These are phyloP conservation scores for Moesziomyces sp. DNA, from an alignment of 1,284 basidiomycete genomes.

Conservation along the genomic window DNA sequence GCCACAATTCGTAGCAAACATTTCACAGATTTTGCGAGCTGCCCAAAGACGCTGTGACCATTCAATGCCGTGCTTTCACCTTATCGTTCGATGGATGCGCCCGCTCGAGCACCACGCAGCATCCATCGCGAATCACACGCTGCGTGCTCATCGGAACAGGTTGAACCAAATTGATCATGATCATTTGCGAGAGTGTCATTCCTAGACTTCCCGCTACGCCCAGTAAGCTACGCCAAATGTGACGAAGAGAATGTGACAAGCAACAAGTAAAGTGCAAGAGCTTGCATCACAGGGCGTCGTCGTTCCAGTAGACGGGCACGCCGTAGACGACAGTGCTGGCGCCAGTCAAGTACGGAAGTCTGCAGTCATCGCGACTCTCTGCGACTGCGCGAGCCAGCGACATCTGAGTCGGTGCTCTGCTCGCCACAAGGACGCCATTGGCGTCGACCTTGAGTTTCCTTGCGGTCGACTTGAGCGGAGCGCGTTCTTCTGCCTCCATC, in stretches of 20 bases:
- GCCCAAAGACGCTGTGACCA: neutral
- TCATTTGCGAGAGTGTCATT: no score
- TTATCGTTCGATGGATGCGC: neutral
- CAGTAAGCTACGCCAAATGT: no score
- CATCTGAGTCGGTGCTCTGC: conserved; percentile 55
- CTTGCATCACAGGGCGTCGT: conserved; percentile 5
- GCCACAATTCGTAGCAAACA: neutral
- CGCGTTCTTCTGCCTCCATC: conserved; percentile 57
- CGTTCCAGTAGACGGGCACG: conserved; percentile 74
- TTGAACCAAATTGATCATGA: no score
- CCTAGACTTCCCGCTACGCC: no score
- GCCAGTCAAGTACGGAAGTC: conserved; percentile 92
- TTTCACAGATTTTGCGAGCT: neutral
- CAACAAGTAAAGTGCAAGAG: neutral
- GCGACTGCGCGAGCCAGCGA: conserved; percentile 84
- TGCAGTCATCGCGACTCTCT: conserved; percentile 80
- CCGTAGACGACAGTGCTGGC: conserved; percentile 94
- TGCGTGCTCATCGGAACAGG: no score
- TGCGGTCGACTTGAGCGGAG: conserved; percentile 46
- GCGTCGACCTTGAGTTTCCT: conserved; percentile 26
- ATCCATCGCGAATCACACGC: no score
- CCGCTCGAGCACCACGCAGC: no score
- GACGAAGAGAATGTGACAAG: no score
- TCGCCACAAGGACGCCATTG: conserved; percentile 13
- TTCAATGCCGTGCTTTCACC: no score